These are phyloP conservation scores for Sporothrix curviconia DNA, from an alignment of 2,329 filamentous ascomycete species.

Conservation along the genomic window DNA sequence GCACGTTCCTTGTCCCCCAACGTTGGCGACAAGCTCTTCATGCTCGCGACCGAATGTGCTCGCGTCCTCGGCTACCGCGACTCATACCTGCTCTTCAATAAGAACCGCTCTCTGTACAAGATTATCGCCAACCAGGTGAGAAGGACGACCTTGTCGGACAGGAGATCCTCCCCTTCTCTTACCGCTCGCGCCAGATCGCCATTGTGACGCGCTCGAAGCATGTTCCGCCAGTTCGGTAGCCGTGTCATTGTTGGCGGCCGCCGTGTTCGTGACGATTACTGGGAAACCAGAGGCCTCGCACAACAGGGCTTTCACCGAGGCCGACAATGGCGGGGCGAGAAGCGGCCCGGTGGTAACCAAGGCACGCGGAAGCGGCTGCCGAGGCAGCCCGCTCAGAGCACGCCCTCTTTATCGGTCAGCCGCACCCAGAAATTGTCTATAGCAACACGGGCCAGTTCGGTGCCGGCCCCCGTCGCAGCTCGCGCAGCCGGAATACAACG, in stretches of 20 bases:
- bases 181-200: conserved; percentile 95
- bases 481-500: conserved; percentile 68
- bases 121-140: conserved; percentile 91
- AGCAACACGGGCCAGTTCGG: conserved; percentile 65
- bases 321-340: conserved; percentile 92
- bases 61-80: conserved; percentile 90
- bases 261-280: conserved; percentile 93
- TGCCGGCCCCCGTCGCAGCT: conserved; percentile 57
- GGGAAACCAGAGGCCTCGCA: conserved; percentile 94
- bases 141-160: conserved; percentile 95
- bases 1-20: conserved; percentile 88
- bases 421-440: conserved; percentile 84
- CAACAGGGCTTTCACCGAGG: conserved; percentile 97
- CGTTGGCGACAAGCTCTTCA: conserved; percentile 91
- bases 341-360: conserved; percentile 88
- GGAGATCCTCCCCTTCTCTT: conserved; percentile 94
- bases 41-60: conserved; percentile 96
- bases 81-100: conserved; percentile 98
- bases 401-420: conserved; percentile 55
- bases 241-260: conserved; percentile 84
- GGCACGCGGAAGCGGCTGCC: conserved; percentile 72
- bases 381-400: conserved; percentile 60
- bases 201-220: conserved; percentile 95
- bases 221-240: conserved; percentile 98
- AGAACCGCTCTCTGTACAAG: conserved; percentile 93